These are phyloP conservation scores for Cladophialophora psammophila DNA, from an alignment of 2,329 filamentous ascomycete genomes.

Conservation along the genomic window DNA sequence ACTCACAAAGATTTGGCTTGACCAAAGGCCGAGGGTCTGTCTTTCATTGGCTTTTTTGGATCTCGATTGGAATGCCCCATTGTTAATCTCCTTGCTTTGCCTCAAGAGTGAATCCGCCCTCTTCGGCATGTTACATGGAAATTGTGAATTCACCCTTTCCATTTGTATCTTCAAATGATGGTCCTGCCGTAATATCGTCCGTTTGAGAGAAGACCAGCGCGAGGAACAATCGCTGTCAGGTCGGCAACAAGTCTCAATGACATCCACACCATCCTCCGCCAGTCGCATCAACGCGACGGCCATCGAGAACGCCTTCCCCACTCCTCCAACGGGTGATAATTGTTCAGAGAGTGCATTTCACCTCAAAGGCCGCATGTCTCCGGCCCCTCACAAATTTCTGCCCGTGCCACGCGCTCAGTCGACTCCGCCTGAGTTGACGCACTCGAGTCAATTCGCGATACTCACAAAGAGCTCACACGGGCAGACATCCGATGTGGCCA, in stretches of 20 bases:
- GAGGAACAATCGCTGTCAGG: not conserved
- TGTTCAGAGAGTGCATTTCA: slow-evolving; percentile 20
- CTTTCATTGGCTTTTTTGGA: slow-evolving; percentile 37
- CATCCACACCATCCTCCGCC: slow-evolving; percentile 31
- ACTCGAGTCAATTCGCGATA: slow-evolving; percentile 31
- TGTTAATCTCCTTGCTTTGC: slow-evolving; percentile 22
- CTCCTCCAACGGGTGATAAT: slow-evolving; percentile 31
- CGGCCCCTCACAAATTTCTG: slow-evolving; percentile 30
- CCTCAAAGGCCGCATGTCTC: slow-evolving; percentile 31
- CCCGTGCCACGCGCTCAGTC: slow-evolving; percentile 34
- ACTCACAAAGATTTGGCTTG: slow-evolving; percentile 6
- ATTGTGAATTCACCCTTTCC: not conserved
- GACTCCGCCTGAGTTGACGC: slow-evolving; percentile 39
- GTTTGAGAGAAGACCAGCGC: not conserved
- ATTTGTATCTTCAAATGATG: slow-evolving; percentile 17
- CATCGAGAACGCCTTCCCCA: slow-evolving; percentile 40
- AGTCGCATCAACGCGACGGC: slow-evolving; percentile 34
- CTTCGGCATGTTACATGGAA: slow-evolving; percentile 14
- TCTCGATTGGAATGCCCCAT: slow-evolving; percentile 29
- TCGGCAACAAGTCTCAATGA: slow-evolving; percentile 10
- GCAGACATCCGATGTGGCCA: slow-evolving; percentile 33
- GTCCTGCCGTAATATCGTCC: not conserved
- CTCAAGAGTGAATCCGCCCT: slow-evolving; percentile 14
- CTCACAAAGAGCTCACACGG: slow-evolving; percentile 29
- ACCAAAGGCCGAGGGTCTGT: slow-evolving; percentile 9